Evolutionary conservation across 2,329 filamentous ascomycete species (phyloP), one percentile per base, ranked within the genome.

Genomic region (Colletotrichum karsti): DNA sequence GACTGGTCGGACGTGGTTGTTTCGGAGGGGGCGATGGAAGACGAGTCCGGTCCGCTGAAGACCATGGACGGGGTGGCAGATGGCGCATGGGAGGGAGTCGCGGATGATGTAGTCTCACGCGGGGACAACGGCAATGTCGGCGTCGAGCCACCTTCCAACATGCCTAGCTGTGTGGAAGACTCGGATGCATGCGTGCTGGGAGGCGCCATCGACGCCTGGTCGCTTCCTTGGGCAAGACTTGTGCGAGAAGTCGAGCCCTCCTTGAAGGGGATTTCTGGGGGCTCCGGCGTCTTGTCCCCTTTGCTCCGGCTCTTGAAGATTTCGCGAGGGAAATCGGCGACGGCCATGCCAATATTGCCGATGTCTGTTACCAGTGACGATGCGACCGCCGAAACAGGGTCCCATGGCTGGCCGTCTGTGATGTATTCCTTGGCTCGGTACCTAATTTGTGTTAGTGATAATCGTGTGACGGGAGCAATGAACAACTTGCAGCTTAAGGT

Each of bases 321-420:
- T 66, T 89, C 85, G 18, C 85, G 80, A 2, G 89, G 89, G 72
- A 91, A 87, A 74, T 97, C 94, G 1, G 93, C 93, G 42, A 97
- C 85, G 1, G 93, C 93, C 87, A 97, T 92, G 74, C 93, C 88
- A 64, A 98, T 91, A 41, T 88, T 92, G 26, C 92, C 90, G 51
- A 96, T 84, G n/a, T 95, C 95, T 6, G 92, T 92, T n/a, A 97
- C 83, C 1, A 98, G 80, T 0, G 94, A 93, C 48, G 90, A 88
- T 0, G 93, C 90, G 15, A 90, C 92, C 20, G 93, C 93, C 13
- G 92, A 90, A 24, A 97, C 88, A 0, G 94, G 93, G 71, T 96
- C 94, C 74, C 88, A 90, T 0, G 93, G 94, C 48, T 94, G 92
- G 33, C 92, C 89, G 66, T 94, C 92, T 0, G 92, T 93, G 70